Evolutionary conservation across 306 rosid species (phyloP).

Genomic region (Gastrolobium villosum): DNA sequence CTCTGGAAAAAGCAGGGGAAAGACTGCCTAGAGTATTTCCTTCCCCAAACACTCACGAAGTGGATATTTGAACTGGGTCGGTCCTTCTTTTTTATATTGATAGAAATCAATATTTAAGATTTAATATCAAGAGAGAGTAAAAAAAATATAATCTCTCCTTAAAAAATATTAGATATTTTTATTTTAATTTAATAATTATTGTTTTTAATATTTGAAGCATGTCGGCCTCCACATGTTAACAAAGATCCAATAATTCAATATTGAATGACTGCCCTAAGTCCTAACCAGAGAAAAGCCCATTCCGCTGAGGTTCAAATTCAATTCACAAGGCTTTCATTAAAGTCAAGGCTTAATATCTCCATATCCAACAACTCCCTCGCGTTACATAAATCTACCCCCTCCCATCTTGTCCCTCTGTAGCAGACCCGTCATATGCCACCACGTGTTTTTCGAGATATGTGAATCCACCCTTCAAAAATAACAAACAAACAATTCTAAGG

Average conservation of each 20-base stretch:
- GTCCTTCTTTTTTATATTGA: too few relatives aligned
- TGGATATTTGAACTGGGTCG: too few relatives aligned
- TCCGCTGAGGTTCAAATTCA: conserved; percentile 9
- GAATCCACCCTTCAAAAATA: not conserved
- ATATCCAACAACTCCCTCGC: conserved; percentile 45
- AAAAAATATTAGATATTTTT: not conserved
- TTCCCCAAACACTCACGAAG: too few relatives aligned
- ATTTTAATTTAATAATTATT: not conserved
- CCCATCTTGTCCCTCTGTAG: conserved; percentile 47
- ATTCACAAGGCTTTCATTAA: conserved; percentile 7
- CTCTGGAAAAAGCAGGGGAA: too few relatives aligned
- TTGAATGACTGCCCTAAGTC: not conserved
- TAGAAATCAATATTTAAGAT: too few relatives aligned
- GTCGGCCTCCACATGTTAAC: not conserved
- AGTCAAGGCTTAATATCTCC: conserved; percentile 24
- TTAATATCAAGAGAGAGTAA: too few relatives aligned
- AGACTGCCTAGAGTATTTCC: too few relatives aligned
- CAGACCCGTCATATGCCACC: conserved; percentile 39
- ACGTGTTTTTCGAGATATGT: conserved; percentile 58
- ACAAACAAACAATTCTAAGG: not conserved
- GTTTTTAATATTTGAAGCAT: not conserved
- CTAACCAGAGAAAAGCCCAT: conserved; percentile 10
- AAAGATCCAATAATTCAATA: not conserved
- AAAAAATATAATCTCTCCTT: too few relatives aligned
- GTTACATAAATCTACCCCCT: conserved; percentile 44